Base-by-base conservation (phyloP, 768 basidiomycete species). In the Leccinum incarnatum region DNA sequence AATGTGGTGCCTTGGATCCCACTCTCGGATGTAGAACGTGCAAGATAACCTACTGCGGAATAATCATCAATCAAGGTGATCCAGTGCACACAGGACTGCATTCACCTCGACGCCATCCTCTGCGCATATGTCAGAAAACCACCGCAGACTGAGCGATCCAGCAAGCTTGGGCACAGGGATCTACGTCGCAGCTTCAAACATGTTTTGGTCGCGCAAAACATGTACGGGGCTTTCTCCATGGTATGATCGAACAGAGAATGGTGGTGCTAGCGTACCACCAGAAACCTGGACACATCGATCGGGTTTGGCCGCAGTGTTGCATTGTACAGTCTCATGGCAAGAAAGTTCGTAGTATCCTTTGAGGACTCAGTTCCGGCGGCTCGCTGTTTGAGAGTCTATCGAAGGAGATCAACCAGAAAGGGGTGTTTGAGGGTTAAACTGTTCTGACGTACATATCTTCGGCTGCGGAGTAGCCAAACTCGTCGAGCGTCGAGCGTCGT, bases 101-200 rank as follows among this genome's bases (percentile, higher is more conserved):
- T 64, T 55, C 54, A 56, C 65, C 14, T 65, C 17, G 48, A 49
- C 48, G 5, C 25, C 48, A 17, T 58, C 29, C 27, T 40, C 23
- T 48, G 25, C 36, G 23, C 17, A 30, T 5, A 47, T 25, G 12
- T 5, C 19, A 15, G 32, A 2, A 42, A 19, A 40, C 21, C 32
- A 46, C 25, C 52, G 15, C 34, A 47, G 51, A 15, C n/a, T 29
- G 19, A 19, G 34, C 15, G 47, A 60, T n/a, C 12, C 8, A 9
- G 45, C 50, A 53, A 25, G 3, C 29, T 30, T 30, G 30, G 17
- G 27, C 17, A 29, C 30, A 9, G 46, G 17, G 45, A 21, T 25
- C 47, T 25, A 34, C 23, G 21, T 25, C 17, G 14, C 29, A 36
- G 36, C 19, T 21, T 45, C 36, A 30, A 12, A 40, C 36, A n/a